phyloP scores from a whole-genome alignment of 163 green algal species.

The Chlorella variabilis region DNA sequence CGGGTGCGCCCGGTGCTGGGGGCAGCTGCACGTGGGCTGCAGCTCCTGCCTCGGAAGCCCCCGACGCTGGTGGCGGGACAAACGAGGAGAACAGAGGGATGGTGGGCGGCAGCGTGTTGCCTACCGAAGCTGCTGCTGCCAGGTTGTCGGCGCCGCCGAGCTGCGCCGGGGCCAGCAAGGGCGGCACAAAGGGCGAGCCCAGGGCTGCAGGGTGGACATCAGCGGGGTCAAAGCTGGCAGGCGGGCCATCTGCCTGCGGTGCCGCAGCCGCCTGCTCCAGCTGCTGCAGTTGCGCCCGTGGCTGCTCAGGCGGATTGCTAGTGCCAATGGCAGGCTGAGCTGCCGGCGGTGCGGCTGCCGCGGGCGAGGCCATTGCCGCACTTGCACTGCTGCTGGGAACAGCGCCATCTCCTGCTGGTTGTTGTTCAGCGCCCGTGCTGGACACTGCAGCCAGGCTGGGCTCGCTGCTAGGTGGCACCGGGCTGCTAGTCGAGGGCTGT shows the following conservation, averaged over 20 bases:
- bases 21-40: not conserved
- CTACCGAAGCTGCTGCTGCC: not conserved
- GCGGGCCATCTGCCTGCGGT: not conserved
- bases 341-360: too few relatives aligned
- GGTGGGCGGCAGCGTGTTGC: not conserved
- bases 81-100: constrained; percentile 30
- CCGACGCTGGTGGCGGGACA: not conserved
- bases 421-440: too few relatives aligned
- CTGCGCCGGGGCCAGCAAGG: not conserved
- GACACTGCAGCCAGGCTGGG: too few relatives aligned
- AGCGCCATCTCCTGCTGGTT: too few relatives aligned
- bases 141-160: too few relatives aligned
- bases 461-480: too few relatives aligned
- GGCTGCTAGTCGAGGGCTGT: not conserved
- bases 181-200: constrained; percentile 24
- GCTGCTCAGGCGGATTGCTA: not conserved
- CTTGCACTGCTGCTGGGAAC: too few relatives aligned
- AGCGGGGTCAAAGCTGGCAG: not conserved
- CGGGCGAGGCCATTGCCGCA: too few relatives aligned
- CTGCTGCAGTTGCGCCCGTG: not conserved
- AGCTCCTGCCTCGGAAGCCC: not conserved
- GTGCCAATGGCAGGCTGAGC: not conserved
- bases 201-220: not conserved
- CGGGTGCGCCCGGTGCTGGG: not conserved
- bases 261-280: not conserved